phyloP scores from a whole-genome alignment of 495 filamentous ascomycete species.

The Collariella sp. region DNA sequence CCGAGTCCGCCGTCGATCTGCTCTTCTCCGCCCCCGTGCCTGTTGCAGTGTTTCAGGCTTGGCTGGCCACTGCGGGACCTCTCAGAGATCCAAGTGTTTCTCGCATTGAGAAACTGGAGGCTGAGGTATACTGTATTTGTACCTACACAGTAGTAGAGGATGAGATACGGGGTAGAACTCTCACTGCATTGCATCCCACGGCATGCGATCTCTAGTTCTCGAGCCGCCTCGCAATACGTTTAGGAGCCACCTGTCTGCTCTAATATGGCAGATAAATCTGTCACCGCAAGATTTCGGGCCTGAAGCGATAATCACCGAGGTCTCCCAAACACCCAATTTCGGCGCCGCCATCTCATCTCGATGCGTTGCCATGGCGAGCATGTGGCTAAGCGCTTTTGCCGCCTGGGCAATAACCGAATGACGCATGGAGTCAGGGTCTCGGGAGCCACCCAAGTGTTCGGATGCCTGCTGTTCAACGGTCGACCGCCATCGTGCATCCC shows the following conservation, averaged over 20 bases:
- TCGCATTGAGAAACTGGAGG: background rate
- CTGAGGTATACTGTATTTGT: background rate
- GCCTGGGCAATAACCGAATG: slow-evolving; percentile 2
- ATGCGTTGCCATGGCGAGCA: background rate
- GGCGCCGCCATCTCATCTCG: background rate
- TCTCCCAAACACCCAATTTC: too few species aligned
- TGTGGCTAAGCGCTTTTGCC: background rate
- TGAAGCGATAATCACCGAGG: too few species aligned
- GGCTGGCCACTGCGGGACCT: background rate
- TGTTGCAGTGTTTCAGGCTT: background rate
- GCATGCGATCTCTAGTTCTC: background rate
- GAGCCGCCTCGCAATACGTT: background rate
- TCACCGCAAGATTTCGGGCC: too few species aligned
- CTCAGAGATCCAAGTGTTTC: background rate
- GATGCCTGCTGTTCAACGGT: background rate
- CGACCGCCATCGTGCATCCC: background rate
- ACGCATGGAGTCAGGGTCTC: slow-evolving; percentile 3
- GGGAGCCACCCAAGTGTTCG: background rate
- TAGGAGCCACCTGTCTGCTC: background rate
- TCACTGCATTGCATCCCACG: slow-evolving; percentile 10
- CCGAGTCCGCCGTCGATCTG: background rate
- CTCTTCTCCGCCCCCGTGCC: background rate
- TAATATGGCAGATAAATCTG: too few species aligned
- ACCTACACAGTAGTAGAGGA: too few species aligned
- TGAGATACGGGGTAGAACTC: too few species aligned